phyloP scores from a whole-genome alignment of 768 basidiomycete genomes.

The Boletellus ananiceps region DNA sequence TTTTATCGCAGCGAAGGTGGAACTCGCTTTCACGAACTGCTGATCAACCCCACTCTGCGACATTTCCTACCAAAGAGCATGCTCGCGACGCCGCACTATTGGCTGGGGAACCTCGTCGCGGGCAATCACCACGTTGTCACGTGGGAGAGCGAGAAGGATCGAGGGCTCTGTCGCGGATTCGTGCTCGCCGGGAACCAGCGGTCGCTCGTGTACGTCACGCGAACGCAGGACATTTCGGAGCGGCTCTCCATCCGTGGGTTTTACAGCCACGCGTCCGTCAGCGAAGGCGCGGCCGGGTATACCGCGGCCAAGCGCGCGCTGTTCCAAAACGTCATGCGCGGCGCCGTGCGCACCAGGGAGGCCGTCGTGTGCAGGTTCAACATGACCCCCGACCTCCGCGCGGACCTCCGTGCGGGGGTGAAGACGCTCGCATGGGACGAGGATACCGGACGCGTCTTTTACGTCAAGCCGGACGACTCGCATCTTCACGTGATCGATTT shows the following conservation, averaged over 20 bases:
- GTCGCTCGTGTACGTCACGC: conserved; percentile 29
- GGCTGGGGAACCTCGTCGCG: conserved; percentile 23
- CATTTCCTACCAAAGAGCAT: conserved; percentile 21
- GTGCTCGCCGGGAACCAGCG: conserved; percentile 32
- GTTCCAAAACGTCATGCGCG: conserved; percentile 23
- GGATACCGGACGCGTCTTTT: conserved; percentile 53
- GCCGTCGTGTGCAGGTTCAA: conserved; percentile 26
- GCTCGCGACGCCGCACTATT: conserved; percentile 26
- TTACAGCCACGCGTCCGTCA: conserved; percentile 36
- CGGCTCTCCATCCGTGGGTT: conserved; percentile 27
- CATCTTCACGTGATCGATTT: conserved; percentile 48
- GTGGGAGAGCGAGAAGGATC: conserved; percentile 23
- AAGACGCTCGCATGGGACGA: conserved; percentile 64
- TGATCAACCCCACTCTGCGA: conserved; percentile 26
- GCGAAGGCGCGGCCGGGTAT: conserved; percentile 28
- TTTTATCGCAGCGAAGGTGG: conserved; percentile 32
- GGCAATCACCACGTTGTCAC: conserved; percentile 25
- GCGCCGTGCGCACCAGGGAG: conserved; percentile 11
- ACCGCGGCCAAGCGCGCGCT: conserved; percentile 14
- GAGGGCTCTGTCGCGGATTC: conserved; percentile 24
- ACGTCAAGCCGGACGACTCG: conserved; percentile 40
- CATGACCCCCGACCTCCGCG: conserved; percentile 14
- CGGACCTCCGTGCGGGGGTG: conserved; percentile 30
- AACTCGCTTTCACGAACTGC: conserved; percentile 25
- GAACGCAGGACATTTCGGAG: conserved; percentile 23